Evolutionary conservation across 345 rosid genomes (phyloP).

Genomic region (Brassica napus): Da-Ae NC_063445.1:29031501-29032000

Average conservation of each 20-base stretch:
- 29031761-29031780: background rate
- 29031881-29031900: background rate
- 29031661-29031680: background rate
- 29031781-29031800: background rate
- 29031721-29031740: background rate
- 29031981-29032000: background rate
- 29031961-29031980: background rate
- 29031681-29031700: background rate
- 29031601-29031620: background rate
- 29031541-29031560: slow-evolving; percentile 1
- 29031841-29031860: background rate
- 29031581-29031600: background rate
- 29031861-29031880: slow-evolving; percentile 1
- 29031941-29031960: background rate
- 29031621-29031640: background rate
- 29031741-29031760: background rate
- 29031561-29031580: background rate
- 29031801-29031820: background rate
- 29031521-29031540: background rate
- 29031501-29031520: background rate
- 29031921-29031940: background rate
- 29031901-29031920: background rate
- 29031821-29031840: background rate
- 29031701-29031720: background rate
- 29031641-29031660: background rate